phyloP scores from a whole-genome alignment of 163 green algal species.

The Chlamydomonas reinhardtii region DNA sequence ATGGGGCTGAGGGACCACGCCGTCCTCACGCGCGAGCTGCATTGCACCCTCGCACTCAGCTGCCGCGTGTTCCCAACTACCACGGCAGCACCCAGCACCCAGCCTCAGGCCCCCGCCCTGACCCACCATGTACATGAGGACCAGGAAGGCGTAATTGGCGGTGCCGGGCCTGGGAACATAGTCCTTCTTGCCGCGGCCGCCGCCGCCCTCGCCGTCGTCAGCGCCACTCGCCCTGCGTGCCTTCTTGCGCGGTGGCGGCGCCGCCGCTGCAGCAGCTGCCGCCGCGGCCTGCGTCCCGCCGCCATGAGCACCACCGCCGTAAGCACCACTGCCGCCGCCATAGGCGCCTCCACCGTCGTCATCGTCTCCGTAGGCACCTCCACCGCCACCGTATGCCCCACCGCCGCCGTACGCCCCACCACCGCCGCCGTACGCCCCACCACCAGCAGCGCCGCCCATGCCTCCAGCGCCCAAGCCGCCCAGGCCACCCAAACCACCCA shows the following conservation, averaged over 20 bases:
- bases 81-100: no score
- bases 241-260: background rate
- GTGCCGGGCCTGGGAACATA: slow-evolving; percentile 69
- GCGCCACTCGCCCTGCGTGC: background rate
- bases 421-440: background rate
- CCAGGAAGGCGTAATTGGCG: slow-evolving; percentile 79
- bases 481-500: background rate
- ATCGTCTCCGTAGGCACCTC: background rate
- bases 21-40: no score
- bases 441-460: background rate
- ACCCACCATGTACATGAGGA: slow-evolving; percentile 70
- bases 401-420: background rate
- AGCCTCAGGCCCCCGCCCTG: background rate
- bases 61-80: no score
- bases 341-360: no score
- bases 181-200: slow-evolving; percentile 38
- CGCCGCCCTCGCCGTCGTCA: background rate
- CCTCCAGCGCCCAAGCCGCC: background rate
- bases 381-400: background rate
- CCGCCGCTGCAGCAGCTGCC: background rate
- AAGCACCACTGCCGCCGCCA: no score
- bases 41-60: no score
- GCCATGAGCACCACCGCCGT: background rate
- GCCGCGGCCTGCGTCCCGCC: no score
- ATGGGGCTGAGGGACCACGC: no score